Base-by-base conservation (phyloP, 192 early-diverging fungal species). In the Spinellus fusiger region DNA sequence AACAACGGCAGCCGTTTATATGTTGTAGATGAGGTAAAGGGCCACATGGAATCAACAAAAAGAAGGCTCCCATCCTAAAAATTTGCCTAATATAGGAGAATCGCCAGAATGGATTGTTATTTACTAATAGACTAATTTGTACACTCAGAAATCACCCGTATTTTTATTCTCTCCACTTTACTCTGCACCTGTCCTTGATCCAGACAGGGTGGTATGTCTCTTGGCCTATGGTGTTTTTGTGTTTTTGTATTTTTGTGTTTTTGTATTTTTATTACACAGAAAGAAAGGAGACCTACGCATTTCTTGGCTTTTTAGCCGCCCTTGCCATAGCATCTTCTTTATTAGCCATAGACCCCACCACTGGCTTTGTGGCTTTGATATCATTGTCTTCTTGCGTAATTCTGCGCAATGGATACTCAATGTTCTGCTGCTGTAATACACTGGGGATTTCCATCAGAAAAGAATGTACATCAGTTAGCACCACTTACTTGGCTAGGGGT, bases 341-440 rank as follows among this genome's bases (percentile, higher is more conserved):
- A n/a, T n/a, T 70, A 10, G 62, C 13, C 44, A 57, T 20, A 28
- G 40, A 35, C 37, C 53, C 53, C 34, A 54, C 35, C 12, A 31
- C 52, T 22, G 49, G 27, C 29, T 69, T 68, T 2, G 62, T 59
- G n/a, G 72, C 59, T 23, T 78, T 75, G 56, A 83, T 79, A 62
- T 83, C 77, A 59, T 79, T 76, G 54, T 83, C 81, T 26, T 83
- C 81, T 26, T 73, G 73, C 5, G 77, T 80, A 22, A 83, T 74
- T 27, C 70, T 54, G n/a, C 81, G 31, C 28, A 75, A 56, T 13
- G 81, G 81, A 67, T 80, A 80, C 29, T 83, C 74, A 22, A 74
- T 60, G 12, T 52, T 61, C 33, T 82, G 77, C 53, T 74, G 73
- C 15, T 66, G 68, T 46, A 82, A 73, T 18, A 73, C 72, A 44